These are phyloP conservation scores for Rhynchosporium graminicola DNA, from an alignment of 2,329 filamentous ascomycete genomes.

Conservation along the genomic window DNA sequence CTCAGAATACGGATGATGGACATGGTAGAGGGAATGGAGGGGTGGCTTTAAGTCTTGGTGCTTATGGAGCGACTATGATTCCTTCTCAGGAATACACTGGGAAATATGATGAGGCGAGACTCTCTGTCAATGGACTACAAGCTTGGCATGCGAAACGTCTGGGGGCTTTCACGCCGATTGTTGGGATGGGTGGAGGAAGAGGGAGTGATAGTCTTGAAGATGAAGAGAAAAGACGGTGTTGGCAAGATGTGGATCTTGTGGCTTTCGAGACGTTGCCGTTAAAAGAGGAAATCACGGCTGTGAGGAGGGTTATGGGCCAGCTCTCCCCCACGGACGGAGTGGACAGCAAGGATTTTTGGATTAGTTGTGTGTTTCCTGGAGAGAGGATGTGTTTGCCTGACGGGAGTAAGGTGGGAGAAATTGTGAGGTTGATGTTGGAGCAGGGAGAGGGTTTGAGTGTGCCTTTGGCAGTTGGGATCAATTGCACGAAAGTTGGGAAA, in stretches of 20 bases:
- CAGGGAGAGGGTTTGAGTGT: constrained; percentile 26
- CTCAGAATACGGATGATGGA: constrained; percentile 42
- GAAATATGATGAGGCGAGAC: constrained; percentile 54
- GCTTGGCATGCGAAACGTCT: constrained; percentile 61
- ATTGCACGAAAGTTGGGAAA: constrained; percentile 68
- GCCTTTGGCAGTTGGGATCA: constrained; percentile 67
- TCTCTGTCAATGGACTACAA: constrained; percentile 47
- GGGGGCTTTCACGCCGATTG: constrained; percentile 46
- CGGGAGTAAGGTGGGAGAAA: constrained; percentile 49
- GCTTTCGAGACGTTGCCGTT: constrained; percentile 68
- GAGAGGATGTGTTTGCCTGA: constrained; percentile 57
- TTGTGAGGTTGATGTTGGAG: constrained; percentile 44
- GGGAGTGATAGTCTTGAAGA: background rate
- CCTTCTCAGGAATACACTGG: constrained; percentile 68
- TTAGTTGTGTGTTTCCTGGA: constrained; percentile 62
- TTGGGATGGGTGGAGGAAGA: background rate
- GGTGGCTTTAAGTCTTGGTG: constrained; percentile 62
- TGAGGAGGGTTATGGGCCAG: constrained; percentile 47
- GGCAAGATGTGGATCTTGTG: constrained; percentile 50
- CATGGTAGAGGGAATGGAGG: constrained; percentile 38
- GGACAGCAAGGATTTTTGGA: constrained; percentile 49
- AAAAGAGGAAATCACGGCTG: constrained; percentile 61
- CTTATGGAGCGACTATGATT: constrained; percentile 67
- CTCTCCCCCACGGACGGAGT: background rate
- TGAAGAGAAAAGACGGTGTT: constrained; percentile 24